Percentiles rank a stretch among this genome's conserved stretches.
Conservation (phyloP, 163 green algal genomes). For the Volvox carteri region DNA sequence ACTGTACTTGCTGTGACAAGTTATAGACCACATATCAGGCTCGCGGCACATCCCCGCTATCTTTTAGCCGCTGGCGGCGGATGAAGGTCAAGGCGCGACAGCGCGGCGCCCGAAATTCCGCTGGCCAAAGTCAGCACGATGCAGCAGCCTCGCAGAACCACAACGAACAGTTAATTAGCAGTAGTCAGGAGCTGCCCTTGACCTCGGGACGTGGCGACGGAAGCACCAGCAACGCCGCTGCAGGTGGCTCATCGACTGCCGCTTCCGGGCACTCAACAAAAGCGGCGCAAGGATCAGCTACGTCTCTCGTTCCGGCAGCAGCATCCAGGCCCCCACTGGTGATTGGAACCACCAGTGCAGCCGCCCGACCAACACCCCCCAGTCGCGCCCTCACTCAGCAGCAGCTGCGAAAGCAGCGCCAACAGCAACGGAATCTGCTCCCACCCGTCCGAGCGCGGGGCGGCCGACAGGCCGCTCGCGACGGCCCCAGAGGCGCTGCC, state of each 20-base stretch:
- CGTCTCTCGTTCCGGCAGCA: background rate
- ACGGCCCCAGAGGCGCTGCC: background rate
- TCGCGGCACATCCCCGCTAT: background rate
- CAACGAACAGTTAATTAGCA: background rate
- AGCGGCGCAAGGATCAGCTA: background rate
- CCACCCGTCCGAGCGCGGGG: constrained; percentile 8
- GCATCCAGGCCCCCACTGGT: background rate
- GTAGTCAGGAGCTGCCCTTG: background rate
- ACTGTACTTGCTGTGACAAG: no score
- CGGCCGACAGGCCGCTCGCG: background rate
- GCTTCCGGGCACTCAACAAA: background rate
- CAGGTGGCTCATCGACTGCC: background rate
- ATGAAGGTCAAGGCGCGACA: constrained; percentile 47
- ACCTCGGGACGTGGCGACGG: background rate
- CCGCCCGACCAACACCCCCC: background rate
- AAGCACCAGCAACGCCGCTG: background rate
- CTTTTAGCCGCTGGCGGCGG: background rate
- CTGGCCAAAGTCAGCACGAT: background rate
- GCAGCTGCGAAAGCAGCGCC: constrained; percentile 40
- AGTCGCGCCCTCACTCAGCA: constrained; percentile 30
- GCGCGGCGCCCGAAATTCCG: background rate
- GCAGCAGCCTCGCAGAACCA: background rate
- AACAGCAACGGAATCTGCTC: constrained; percentile 14
- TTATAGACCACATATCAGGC: background rate
- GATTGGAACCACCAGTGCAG: constrained; percentile 49